Base-by-base conservation (phyloP, 805 yeast genomes). In the Candida broadrunensis region DNA sequence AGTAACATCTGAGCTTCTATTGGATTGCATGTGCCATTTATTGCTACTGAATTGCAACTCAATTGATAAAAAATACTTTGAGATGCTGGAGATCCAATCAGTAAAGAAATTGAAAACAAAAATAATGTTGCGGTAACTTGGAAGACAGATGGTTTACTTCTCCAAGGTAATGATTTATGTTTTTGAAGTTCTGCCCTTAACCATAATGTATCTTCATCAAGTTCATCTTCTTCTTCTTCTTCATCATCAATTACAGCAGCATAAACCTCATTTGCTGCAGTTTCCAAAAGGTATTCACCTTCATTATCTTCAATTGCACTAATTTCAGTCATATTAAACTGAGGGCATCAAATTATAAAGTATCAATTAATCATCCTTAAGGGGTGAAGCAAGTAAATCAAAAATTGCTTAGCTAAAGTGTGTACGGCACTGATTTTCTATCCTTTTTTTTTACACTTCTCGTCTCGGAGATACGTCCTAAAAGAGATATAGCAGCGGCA, bases 101-200 rank as follows among this genome's bases (percentile, higher is more conserved):
- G n/a, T 8, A 13, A 5, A 8, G 32, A 5, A 18, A 29, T 29
- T 29, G 32, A 29, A 15, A 29, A 29, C 2, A 72, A 25, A 1
- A 71, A 55, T 2, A 63, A 27, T 21, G 77, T 65, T 6, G 81
- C 51, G 54, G 73, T 59, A 15, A 29, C 12, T 14, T 14, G 17
- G n/a, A 57, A 47, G 11, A 77, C 58, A 2, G 80, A 70, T 0
- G 88, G 88, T 35, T 80, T 63, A 14, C 60, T 60, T 39, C 67
- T 60, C 81, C 85, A 80, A 6, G 62, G 58, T 31, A 74, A 39
- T 3, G 56, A 42, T 39, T 56, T 47, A 50, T 74, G 73, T 21
- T 59, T 56, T 3, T 49, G 23, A 26, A 77, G 62, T 32, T 72
- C 70, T 42, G 77, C 80, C 13, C 67, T 49, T 12, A 75, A 54